Conservation (phyloP, 805 yeast genomes). For the Alloascoidea africana region DNA sequence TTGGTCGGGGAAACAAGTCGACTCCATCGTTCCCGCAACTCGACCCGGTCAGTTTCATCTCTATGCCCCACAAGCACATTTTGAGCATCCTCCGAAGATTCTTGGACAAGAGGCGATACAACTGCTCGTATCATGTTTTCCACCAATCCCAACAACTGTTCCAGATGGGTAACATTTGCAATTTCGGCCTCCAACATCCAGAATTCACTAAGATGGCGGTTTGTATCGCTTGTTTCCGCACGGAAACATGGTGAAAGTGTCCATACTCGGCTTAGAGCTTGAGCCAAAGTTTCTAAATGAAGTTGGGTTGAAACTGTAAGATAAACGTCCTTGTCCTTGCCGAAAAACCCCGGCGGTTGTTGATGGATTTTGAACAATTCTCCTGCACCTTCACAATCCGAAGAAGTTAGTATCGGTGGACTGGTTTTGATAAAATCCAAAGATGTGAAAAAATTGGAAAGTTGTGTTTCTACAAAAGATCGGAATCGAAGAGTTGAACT, state of each 20-base stretch:
- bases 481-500: constrained; percentile 59
- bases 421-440: constrained; percentile 52
- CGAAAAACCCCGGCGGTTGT: constrained; percentile 33
- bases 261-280: constrained; percentile 73
- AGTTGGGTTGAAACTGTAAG: constrained; percentile 87
- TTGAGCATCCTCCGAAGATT: constrained; percentile 8
- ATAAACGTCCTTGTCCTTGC: constrained; percentile 42
- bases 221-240: constrained; percentile 86
- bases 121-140: constrained; percentile 55
- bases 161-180: constrained; percentile 40
- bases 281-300: constrained; percentile 70
- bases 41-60: constrained; percentile 19
- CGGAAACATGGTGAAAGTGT: constrained; percentile 83
- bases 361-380: constrained; percentile 54
- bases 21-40: constrained; percentile 42
- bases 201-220: constrained; percentile 83
- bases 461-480: constrained; percentile 41
- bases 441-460: constrained; percentile 37
- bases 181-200: constrained; percentile 97
- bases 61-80: constrained; percentile 15
- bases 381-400: constrained; percentile 98
- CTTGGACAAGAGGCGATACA: constrained; percentile 13
- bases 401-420: constrained; percentile 77
- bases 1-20: constrained; percentile 22
- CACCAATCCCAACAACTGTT: constrained; percentile 46